Evolutionary conservation across 1,139 yeast genomes (phyloP), one percentile per base, ranked within the genome.

Genomic region (Blastobotrys raffinosifermentans): DNA sequence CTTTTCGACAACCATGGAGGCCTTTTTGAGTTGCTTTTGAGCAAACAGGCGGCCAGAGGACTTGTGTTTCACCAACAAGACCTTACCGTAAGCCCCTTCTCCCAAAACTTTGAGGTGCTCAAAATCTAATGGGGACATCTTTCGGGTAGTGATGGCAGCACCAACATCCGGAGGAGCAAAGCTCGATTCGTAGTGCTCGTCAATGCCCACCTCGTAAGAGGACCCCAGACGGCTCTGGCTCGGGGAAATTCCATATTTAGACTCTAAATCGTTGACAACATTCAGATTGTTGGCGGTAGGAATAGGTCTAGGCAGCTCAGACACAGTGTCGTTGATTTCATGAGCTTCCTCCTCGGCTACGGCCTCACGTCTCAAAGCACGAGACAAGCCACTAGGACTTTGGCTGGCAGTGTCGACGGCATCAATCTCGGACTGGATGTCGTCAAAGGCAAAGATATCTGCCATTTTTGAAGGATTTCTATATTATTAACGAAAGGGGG

Each of bases 11-110:
- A 75, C 61, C 48, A 80, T 73, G 9, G 80, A 74, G 1, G 95
- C 94, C 58, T 89, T 87, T 49, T 77, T 80, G 50, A 87, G 67
- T 54, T 87, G 95, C 55, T 89, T 87, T 66, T 84, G 94, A 0
- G 97, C 96, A 66, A 77, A 89, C 9, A 87, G 63, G 44, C 73
- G 70, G 1, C 84, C 84, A 0, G 86, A 77, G 6, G 72, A 51
- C 37, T 58, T 61, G 53, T 85, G 89, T 39, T 78, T 72, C 1
- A 87, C 96, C 8, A 87, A 63, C 15, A 85, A 56, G 2, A 87
- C 97, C 56, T 85, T 86, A 4, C 97, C 96, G 52, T 85, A 87
- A 10, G 95, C 87, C 2, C 96, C 96, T 46, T 79, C 76, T 0
- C 96, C 96, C n/a, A 87, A 66, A 0, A 86, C 93, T 57, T 78